Conservation (phyloP, 2,329 filamentous ascomycete species). For the Monosporascus ibericus region DNA sequence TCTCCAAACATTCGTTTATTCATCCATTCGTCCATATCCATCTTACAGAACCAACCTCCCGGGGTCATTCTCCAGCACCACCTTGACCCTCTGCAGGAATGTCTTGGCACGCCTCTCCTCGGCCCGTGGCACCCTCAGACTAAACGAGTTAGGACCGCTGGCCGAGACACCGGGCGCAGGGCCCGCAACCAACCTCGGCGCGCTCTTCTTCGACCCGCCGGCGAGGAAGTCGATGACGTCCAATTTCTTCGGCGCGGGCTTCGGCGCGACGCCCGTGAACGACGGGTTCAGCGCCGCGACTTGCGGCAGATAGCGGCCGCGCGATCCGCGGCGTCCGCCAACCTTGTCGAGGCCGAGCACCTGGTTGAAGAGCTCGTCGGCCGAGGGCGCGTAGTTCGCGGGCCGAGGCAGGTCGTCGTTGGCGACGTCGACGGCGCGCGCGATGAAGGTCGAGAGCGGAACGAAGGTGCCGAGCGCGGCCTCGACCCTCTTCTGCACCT, state of each 20-base stretch:
- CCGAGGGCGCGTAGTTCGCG: slow-evolving; percentile 57
- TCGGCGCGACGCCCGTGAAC: slow-evolving; percentile 24
- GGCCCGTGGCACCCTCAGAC: slow-evolving; percentile 67
- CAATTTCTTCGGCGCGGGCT: slow-evolving; percentile 41
- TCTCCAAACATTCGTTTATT: not conserved
- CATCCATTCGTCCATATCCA: not conserved
- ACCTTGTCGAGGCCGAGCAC: slow-evolving; percentile 64
- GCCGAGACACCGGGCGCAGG: slow-evolving; percentile 29
- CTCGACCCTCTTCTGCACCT: slow-evolving; percentile 75
- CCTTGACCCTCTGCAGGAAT: slow-evolving; percentile 84
- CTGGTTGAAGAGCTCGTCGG: slow-evolving; percentile 84
- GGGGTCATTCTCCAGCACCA: slow-evolving; percentile 73
- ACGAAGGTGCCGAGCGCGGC: slow-evolving; percentile 71
- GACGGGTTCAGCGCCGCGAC: slow-evolving; percentile 52
- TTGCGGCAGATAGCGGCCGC: slow-evolving; percentile 66
- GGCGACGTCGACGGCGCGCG: slow-evolving; percentile 76
- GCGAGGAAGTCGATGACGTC: slow-evolving; percentile 83
- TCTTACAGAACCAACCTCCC: slow-evolving; percentile 62
- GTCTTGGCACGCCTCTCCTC: slow-evolving; percentile 77
- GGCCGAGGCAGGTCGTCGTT: slow-evolving; percentile 77
- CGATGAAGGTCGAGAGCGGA: slow-evolving; percentile 80
- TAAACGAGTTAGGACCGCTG: slow-evolving; percentile 69
- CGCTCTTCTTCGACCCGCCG: slow-evolving; percentile 28
- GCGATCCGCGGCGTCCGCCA: slow-evolving; percentile 40
- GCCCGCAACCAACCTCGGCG: slow-evolving; percentile 14